Evolutionary conservation across 768 basidiomycete genomes (phyloP).

Genomic region (Kwoniella bestiolae): DNA sequence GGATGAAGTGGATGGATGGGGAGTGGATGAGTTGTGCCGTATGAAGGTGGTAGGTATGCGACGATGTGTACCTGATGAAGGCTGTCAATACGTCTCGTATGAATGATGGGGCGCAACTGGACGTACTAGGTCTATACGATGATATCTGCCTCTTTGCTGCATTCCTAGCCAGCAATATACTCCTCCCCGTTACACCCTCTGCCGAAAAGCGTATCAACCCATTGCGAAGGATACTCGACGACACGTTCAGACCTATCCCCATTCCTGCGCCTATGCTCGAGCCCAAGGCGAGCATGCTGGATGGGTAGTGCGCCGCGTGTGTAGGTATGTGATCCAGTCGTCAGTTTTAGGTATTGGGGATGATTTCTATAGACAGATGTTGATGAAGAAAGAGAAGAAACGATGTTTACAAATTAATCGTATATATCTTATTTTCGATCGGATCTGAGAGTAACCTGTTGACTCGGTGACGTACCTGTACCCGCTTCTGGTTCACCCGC

Average conservation of each 20-base stretch:
- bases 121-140: neutral
- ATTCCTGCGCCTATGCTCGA: neutral
- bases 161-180: neutral
- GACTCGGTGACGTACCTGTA: neutral
- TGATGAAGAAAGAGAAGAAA: neutral
- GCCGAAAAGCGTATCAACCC: conserved; percentile 1
- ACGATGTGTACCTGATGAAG: neutral
- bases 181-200: neutral
- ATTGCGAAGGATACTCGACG: neutral
- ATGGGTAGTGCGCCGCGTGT: neutral
- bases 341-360: neutral
- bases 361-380: neutral
- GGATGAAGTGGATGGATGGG: neutral
- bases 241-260: neutral
- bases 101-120: neutral
- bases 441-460: too few species aligned
- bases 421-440: neutral
- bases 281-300: neutral
- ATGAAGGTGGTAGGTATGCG: neutral
- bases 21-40: conserved; percentile 3
- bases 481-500: too few species aligned
- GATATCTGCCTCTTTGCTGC: neutral
- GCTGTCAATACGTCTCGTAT: neutral
- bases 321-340: too few species aligned
- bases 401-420: neutral